These are phyloP conservation scores for Euphorbia celastroides DNA, from an alignment of 441 rosid genomes.

Conservation along the genomic window DNA sequence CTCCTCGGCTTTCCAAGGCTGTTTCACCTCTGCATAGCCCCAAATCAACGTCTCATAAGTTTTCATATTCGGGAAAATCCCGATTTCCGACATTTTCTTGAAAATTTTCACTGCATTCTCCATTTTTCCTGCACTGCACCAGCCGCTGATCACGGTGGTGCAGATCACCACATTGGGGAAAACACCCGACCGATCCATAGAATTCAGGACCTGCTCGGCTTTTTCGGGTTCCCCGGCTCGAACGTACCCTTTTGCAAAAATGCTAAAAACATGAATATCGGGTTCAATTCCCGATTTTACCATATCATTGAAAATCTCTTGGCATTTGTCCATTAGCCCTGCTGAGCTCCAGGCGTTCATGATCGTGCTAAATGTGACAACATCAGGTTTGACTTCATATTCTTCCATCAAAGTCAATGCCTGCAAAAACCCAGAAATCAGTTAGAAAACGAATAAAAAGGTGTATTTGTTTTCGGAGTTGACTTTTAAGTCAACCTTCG, in stretches of 20 bases:
- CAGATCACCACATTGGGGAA: slow-evolving; percentile 78
- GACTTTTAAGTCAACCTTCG: not conserved
- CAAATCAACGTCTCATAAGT: slow-evolving; percentile 87
- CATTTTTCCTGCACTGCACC: slow-evolving; percentile 84
- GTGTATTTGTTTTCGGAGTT: not conserved
- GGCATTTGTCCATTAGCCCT: slow-evolving; percentile 82
- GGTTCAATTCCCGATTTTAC: slow-evolving; percentile 70
- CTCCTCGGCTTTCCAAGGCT: slow-evolving; percentile 84
- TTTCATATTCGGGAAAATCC: slow-evolving; percentile 63
- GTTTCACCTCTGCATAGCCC: slow-evolving; percentile 89
- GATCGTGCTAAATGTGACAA: slow-evolving; percentile 85
- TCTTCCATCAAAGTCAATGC: slow-evolving; percentile 75
- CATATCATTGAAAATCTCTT: slow-evolving; percentile 81
- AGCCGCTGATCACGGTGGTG: slow-evolving; percentile 81
- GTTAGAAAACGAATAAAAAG: not conserved
- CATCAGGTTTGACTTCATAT: slow-evolving; percentile 78
- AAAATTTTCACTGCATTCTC: slow-evolving; percentile 58
- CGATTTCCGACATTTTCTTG: slow-evolving; percentile 53
- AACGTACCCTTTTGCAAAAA: slow-evolving; percentile 83
- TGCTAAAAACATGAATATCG: slow-evolving; percentile 67
- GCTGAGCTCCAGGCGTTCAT: slow-evolving; percentile 94
- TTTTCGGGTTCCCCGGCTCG: slow-evolving; percentile 70
- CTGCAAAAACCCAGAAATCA: slow-evolving; percentile 25
- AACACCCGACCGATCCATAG: slow-evolving; percentile 50
- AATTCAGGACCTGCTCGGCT: slow-evolving; percentile 58